Evolutionary conservation across 2,329 filamentous ascomycete species (phyloP).

Genomic region (Xylogone sp.): DNA sequence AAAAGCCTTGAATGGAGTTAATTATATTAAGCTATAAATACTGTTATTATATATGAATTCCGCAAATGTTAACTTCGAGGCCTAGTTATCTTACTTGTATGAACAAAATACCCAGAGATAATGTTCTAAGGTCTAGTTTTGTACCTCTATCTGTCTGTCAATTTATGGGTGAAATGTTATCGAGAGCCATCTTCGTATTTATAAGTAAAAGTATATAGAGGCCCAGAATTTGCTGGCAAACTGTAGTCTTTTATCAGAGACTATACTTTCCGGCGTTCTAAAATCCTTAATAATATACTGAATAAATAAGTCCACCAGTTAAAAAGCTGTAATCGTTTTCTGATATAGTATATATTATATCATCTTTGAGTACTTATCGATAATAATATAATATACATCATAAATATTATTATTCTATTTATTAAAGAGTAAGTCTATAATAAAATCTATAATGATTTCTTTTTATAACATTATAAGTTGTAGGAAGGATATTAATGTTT

Average conservation of each 20-base stretch:
- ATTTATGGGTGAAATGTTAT: constrained; percentile 1
- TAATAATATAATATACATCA: not conserved
- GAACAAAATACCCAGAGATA: not conserved
- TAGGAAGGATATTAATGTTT: not conserved
- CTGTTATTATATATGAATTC: constrained; percentile 5
- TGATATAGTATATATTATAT: not conserved
- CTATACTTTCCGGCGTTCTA: not conserved
- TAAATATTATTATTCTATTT: not conserved
- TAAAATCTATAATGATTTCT: not conserved
- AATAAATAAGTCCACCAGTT: not conserved
- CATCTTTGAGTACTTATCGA: not conserved
- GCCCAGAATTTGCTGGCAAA: constrained; percentile 3
- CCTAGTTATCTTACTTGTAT: constrained; percentile 4
- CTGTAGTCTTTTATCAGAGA: not conserved
- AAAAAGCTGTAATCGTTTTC: not conserved
- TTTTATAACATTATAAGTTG: not conserved
- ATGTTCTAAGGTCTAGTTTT: constrained; percentile 2
- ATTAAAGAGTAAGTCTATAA: not conserved
- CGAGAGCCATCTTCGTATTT: not conserved
- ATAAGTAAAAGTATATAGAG: not conserved
- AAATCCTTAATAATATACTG: not conserved
- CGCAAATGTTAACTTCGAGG: not conserved
- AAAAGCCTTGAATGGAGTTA: not conserved
- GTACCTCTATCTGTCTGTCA: constrained; percentile 1
- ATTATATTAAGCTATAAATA: not conserved